These are phyloP conservation scores for Epichloe sibirici DNA, from an alignment of 2,329 filamentous ascomycete species.

Conservation along the genomic window DNA sequence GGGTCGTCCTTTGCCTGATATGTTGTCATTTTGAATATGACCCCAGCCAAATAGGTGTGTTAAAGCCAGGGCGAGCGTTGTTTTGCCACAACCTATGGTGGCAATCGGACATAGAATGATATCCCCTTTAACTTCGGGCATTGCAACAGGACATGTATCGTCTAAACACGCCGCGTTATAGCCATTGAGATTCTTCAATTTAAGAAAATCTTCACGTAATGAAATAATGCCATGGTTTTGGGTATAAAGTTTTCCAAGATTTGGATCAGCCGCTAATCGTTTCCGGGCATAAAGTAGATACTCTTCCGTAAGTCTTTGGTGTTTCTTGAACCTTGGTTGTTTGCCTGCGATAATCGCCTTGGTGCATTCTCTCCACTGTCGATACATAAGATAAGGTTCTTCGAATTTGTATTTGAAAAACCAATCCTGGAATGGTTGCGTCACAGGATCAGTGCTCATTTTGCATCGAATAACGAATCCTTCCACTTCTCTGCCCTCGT, in stretches of 20 bases:
- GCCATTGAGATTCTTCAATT: constrained; percentile 72
- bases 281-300: constrained; percentile 74
- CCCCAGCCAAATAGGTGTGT: constrained; percentile 80
- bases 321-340: constrained; percentile 70
- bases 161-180: constrained; percentile 76
- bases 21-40: constrained; percentile 94
- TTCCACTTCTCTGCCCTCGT: constrained; percentile 85
- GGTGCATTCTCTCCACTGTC: constrained; percentile 96
- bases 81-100: constrained; percentile 94
- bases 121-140: constrained; percentile 47
- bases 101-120: constrained; percentile 83
- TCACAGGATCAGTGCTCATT: constrained; percentile 39
- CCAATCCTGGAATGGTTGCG: constrained; percentile 67
- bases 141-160: constrained; percentile 31
- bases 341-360: constrained; percentile 73
- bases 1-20: constrained; percentile 65
- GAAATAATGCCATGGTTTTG: constrained; percentile 91
- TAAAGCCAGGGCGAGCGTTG: constrained; percentile 74
- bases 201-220: constrained; percentile 77
- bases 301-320: constrained; percentile 78
- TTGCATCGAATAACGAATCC: constrained; percentile 93
- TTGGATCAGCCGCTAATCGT: constrained; percentile 56
- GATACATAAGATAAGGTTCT: constrained; percentile 96
- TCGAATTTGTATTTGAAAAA: constrained; percentile 99
- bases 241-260: constrained; percentile 59